Evolutionary conservation across 2,329 filamentous ascomycete species (phyloP), one percentile per base, ranked within the genome.

Genomic region (Trichophaea hybrida): DNA sequence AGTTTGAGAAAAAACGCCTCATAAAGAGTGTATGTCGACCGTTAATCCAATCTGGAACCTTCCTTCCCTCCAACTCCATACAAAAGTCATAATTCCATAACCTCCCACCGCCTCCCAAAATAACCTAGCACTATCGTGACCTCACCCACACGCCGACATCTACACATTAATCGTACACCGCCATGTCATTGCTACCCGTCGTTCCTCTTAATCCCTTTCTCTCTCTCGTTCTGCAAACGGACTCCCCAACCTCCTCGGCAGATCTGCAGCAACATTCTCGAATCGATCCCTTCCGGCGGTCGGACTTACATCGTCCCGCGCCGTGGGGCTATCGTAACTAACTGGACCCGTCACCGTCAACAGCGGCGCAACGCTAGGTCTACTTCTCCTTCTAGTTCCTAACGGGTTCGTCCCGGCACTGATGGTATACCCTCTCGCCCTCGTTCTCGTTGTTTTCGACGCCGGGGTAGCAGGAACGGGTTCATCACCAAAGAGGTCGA

Each of bases 391-490:
- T 15, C 57, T 38, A 32, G 51, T 57, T 24, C 50, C 56, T 43
- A 62, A 57, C 34, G 61, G 59, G 59, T 64, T 65, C 24, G 63
- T 64, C 53, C 57, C 57, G 40, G 63, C 58, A 33, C 56, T 54
- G 62, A 65, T 62, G 38, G 63, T 65, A 57, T 62, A 62, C 2
- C 63, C 63, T 34, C 63, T 51, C 5, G 55, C 51, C 24, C 63
- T 62, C 49, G 63, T 51, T 37, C 75, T 79, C 55, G 76, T 76
- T 81, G 80, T 37, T 76, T 79, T 15, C 79, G 76, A 74, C 57
- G 74, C 75, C 80, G 79, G 79, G 81, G 78, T 78, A 81, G 17
- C 69, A 33, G 32, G 55, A 31, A 65, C n/a, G 31, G 61, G 55
- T n/a, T 48, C 40, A 6, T 31, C 62, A 32, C 48, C 59, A 37